phyloP scores from a whole-genome alignment of 2,329 filamentous ascomycete species.

The Penicillium sp. region DNA sequence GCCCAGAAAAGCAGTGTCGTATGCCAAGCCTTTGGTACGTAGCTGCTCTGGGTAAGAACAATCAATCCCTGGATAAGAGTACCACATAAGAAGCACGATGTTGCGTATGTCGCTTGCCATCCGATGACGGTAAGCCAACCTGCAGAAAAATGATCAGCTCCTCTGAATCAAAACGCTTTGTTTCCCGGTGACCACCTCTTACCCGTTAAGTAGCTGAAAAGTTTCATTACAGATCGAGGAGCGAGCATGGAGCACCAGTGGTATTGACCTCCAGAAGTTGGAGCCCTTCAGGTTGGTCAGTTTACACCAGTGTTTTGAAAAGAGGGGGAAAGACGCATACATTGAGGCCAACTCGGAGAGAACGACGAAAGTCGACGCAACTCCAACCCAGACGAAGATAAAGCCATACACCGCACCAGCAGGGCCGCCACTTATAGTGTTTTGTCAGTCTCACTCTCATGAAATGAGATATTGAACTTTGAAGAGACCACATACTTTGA shows the following conservation, averaged over 20 bases:
- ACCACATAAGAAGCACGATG: conserved; percentile 37
- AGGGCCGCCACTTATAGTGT: conserved; percentile 35
- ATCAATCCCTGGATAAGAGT: conserved; percentile 44
- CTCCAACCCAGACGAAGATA: conserved; percentile 39
- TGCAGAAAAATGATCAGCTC: conserved; percentile 10
- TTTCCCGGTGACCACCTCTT: neutral
- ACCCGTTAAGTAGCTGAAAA: conserved; percentile 47
- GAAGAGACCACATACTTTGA: conserved; percentile 21
- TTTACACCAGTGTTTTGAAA: neutral
- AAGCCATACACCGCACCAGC: conserved; percentile 41
- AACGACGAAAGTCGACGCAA: conserved; percentile 31
- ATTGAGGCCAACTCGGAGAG: conserved; percentile 42
- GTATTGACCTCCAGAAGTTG: conserved; percentile 44
- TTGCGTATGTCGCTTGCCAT: conserved; percentile 50
- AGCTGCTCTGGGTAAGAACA: conserved; percentile 42
- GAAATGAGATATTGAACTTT: neutral
- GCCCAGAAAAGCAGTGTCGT: conserved; percentile 54
- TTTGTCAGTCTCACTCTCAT: conserved; percentile 5
- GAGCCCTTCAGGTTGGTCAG: conserved; percentile 28
- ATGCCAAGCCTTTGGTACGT: conserved; percentile 52
- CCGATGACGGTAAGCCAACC: conserved; percentile 49
- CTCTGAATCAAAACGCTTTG: neutral
- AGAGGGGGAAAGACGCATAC: conserved; percentile 20
- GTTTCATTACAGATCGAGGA: conserved; percentile 37
- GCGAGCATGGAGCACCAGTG: conserved; percentile 50